Base-by-base conservation (phyloP, 257 asterid genomes). In the Primulina eburnea region DNA sequence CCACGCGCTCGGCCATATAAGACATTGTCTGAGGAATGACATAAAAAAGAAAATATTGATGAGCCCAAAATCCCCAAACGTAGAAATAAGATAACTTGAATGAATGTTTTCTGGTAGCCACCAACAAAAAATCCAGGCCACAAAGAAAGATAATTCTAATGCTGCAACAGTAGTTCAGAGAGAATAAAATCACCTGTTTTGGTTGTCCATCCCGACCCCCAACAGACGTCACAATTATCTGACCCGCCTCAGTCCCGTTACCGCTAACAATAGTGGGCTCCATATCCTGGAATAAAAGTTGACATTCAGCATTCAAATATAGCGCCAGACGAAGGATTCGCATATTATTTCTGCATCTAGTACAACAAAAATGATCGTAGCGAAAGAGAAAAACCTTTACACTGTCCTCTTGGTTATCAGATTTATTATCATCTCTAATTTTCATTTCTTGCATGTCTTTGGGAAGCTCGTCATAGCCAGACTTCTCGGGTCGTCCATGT, bases 161-260 rank as follows among this genome's bases (percentile, higher is more conserved):
- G 28, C 60, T 4, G 32, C 17, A 50, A 24, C 20, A 52, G 56
- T 8, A 2, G 66, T 57, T 34, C 28, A 62, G 8, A 1, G 60
- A 70, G 60, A 35, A 30, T 14, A 4, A 64, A 61, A 12, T 79
- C 59, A 90, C 97, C 96, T 87, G 88, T 69, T 90, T 93, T n/a
- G 90, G 80, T 66, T 86, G 85, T 76, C 97, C 99, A 76, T 86
- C 83, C 60, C 34, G 85, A 67, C 91, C 92, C 63, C 85, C 92
- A 29, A 85, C 17, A 38, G 95, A 82, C 63, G 99, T 91, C 76
- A 87, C 96, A 32, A 90, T 85, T 73, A 89, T 80, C 89, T 87
- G 96, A 52, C 99, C 99, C 8, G 97, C 76, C 84, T 93, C 97
- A 21, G 97, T 84, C 69, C 96, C 96, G 2, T 74, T 85, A 61